Conservation (phyloP, 83 land plant species). For the Diphasiastrum complanatum region DNA sequence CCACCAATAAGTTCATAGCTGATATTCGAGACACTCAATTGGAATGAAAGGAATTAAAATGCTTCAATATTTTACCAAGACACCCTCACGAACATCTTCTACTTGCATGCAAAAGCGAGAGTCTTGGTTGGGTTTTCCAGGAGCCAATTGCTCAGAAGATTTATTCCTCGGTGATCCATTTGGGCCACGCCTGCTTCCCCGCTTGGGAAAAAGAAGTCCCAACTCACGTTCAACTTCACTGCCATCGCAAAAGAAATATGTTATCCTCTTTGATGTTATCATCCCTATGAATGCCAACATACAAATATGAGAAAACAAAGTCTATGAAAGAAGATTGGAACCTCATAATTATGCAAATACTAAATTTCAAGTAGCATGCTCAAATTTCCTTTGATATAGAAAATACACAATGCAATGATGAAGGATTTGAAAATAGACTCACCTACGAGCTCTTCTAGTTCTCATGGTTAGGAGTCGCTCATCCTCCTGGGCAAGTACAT, state of each 20-base stretch:
- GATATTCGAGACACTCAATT: too few species aligned
- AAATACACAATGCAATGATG: neutral
- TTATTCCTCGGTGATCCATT: slow-evolving; percentile 34
- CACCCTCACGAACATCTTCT: slow-evolving; percentile 71
- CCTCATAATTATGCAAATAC: neutral
- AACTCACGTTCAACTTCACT: slow-evolving; percentile 83
- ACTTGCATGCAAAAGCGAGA: slow-evolving; percentile 58
- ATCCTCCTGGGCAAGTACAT: slow-evolving; percentile 62
- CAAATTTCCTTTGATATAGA: neutral
- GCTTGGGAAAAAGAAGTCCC: slow-evolving; percentile 54
- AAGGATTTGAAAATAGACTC: neutral
- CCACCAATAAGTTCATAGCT: too few species aligned
- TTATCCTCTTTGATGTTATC: neutral
- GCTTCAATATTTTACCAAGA: too few species aligned
- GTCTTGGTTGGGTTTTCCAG: too few species aligned
- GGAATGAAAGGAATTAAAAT: too few species aligned
- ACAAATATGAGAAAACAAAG: too few species aligned
- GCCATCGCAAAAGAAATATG: slow-evolving; percentile 1
- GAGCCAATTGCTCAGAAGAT: slow-evolving; percentile 11
- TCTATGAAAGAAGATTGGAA: too few species aligned
- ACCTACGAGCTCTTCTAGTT: slow-evolving; percentile 72
- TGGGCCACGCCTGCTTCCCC: slow-evolving; percentile 34
- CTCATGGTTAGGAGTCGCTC: slow-evolving; percentile 75
- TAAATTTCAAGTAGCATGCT: neutral
- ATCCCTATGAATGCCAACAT: too few species aligned